Evolutionary conservation across 23 red algal species (phyloP).

Genomic region (Gracilaria domingensis): DNA sequence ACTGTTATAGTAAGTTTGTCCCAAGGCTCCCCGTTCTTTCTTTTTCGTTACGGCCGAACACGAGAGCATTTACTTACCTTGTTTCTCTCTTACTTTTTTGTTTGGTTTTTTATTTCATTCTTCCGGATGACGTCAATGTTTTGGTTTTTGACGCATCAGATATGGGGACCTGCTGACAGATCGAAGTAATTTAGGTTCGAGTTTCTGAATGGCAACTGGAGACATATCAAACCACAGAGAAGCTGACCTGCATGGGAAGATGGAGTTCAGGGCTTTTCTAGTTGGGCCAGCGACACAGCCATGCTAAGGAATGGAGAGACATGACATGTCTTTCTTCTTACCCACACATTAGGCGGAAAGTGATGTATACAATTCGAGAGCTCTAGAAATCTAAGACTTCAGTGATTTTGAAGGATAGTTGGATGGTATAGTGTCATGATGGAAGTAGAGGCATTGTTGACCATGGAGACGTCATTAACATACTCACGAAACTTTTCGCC

Average conservation of each 20-base stretch:
- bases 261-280: background rate
- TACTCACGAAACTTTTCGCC: background rate
- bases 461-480: background rate
- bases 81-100: background rate
- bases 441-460: background rate
- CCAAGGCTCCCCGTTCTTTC: background rate
- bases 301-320: background rate
- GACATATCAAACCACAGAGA: background rate
- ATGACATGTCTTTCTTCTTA: background rate
- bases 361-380: background rate
- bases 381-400: constrained; percentile 4
- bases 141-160: too few relatives aligned
- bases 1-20: constrained; percentile 70
- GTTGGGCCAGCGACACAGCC: background rate
- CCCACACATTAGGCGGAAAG: background rate
- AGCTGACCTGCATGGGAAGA: background rate
- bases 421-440: background rate
- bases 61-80: too few relatives aligned
- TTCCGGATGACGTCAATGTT: background rate
- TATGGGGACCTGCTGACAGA: constrained; percentile 22
- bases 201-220: background rate
- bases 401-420: background rate
- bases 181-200: background rate
- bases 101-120: background rate
- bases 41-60: background rate